A percentile compares a stretch with the other conserved stretches of the same genome.
These are phyloP conservation scores for Quercus mongolica DNA, from an alignment of 306 rosid genomes.

Conservation along the genomic window DNA sequence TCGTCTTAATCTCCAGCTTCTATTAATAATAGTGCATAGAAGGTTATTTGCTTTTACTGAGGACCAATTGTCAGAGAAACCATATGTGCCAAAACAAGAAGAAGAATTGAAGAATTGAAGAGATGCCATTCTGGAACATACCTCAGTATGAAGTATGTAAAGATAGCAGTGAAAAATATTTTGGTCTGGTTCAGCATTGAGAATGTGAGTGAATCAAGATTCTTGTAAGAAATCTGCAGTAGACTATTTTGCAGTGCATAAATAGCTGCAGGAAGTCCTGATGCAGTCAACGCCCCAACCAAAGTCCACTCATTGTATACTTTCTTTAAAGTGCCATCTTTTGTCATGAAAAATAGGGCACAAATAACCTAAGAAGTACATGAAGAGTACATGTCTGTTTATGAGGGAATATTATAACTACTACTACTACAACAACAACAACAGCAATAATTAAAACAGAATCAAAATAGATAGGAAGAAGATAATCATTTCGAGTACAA, in stretches of 20 bases:
- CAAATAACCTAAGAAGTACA: constrained; percentile 51
- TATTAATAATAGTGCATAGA: not conserved
- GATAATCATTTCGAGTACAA: constrained; percentile 1
- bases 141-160: constrained; percentile 80
- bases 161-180: constrained; percentile 85
- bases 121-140: constrained; percentile 27
- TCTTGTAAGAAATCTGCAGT: constrained; percentile 91
- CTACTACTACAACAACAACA: not conserved
- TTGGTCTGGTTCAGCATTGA: constrained; percentile 95
- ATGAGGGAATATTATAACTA: constrained; percentile 2
- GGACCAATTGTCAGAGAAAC: not conserved
- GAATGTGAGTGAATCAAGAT: constrained; percentile 95
- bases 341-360: constrained; percentile 79
- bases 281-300: constrained; percentile 85
- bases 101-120: not conserved
- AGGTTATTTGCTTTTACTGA: not conserved
- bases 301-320: constrained; percentile 73
- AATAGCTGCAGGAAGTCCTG: constrained; percentile 94
- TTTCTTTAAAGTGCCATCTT: constrained; percentile 65
- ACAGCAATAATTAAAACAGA: not conserved
- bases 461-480: constrained; percentile 6
- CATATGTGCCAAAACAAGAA: not conserved
- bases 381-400: constrained; percentile 12
- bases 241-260: constrained; percentile 95
- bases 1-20: not conserved